These are phyloP conservation scores for Mortierella sp. DNA, from an alignment of 371 early-diverging fungal genomes.

Conservation along the genomic window DNA sequence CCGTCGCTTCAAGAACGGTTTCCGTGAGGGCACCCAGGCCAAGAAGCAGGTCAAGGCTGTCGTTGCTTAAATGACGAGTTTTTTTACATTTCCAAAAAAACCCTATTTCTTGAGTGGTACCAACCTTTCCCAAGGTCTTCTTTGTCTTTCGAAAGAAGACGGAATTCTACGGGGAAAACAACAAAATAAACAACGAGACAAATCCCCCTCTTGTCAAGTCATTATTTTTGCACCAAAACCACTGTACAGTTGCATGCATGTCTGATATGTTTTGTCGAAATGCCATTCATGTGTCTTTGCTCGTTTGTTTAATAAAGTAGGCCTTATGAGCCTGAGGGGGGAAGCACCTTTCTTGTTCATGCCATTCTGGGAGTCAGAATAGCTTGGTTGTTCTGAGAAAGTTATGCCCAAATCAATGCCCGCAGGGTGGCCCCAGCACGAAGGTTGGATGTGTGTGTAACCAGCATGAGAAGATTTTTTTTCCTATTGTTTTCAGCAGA, in stretches of 20 bases:
- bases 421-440: slow-evolving; percentile 9
- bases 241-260: no score
- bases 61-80: slow-evolving; percentile 58
- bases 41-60: slow-evolving; percentile 67
- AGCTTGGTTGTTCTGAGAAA: neutral
- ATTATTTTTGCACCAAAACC: no score
- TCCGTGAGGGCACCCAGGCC: slow-evolving; percentile 89
- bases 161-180: slow-evolving; percentile 9
- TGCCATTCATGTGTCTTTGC: no score
- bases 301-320: no score
- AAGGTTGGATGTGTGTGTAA: neutral
- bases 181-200: no score
- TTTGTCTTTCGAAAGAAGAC: neutral
- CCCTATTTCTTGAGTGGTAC: slow-evolving; percentile 8
- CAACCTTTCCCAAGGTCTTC: neutral
- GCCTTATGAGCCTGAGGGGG: no score
- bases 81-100: no score
- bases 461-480: neutral
- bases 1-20: slow-evolving; percentile 97
- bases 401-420: neutral
- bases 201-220: no score
- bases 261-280: no score
- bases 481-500: neutral
- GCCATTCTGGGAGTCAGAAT: no score
- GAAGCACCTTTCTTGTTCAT: neutral